Evolutionary conservation across 2,329 filamentous ascomycete species (phyloP).

Genomic region (Alternaria dauci): DNA sequence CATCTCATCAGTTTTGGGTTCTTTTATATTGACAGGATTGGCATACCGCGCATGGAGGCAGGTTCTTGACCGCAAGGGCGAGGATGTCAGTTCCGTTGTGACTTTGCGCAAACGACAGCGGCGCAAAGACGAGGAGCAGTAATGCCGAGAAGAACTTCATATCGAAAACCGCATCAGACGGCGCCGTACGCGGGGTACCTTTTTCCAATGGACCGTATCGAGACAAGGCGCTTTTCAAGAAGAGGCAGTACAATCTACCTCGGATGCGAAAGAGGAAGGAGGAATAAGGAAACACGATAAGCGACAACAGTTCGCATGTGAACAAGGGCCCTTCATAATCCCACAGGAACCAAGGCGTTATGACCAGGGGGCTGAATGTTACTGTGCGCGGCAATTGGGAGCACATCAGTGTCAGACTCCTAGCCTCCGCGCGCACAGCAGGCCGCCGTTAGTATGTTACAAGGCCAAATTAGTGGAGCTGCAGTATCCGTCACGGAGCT

Average conservation of each 20-base stretch:
- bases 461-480: not conserved
- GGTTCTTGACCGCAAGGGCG: slow-evolving; percentile 12
- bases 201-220: not conserved
- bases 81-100: slow-evolving; percentile 16
- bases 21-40: not conserved
- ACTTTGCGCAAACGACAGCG: slow-evolving; percentile 14
- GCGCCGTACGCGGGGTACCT: not conserved
- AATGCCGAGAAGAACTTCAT: slow-evolving; percentile 11
- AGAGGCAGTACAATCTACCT: not conserved
- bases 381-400: not conserved
- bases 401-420: not conserved
- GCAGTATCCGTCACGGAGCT: not conserved
- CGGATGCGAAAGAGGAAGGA: slow-evolving; percentile 1
- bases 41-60: slow-evolving; percentile 23
- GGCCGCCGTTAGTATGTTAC: slow-evolving; percentile 3
- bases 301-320: not conserved
- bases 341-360: not conserved
- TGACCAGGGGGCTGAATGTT: not conserved
- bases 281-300: not conserved
- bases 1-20: not conserved
- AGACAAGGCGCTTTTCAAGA: not conserved
- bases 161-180: not conserved
- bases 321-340: not conserved
- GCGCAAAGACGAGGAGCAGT: slow-evolving; percentile 6
- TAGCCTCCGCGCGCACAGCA: not conserved